Base-by-base conservation (phyloP, 805 yeast species). In the Schwanniomyces sp. region DNA sequence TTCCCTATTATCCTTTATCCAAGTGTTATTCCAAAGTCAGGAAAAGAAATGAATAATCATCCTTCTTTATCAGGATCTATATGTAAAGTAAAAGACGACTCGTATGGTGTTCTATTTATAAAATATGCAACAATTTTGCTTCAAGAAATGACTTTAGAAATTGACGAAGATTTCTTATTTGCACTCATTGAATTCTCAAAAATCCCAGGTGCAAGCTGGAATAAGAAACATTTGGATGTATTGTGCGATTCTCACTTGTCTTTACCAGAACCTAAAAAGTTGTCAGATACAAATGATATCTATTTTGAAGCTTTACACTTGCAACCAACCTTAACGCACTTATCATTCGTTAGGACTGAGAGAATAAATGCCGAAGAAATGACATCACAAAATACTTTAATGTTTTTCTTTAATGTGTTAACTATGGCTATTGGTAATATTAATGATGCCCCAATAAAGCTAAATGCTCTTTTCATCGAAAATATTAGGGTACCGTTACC, bases 391-490 rank as follows among this genome's bases (percentile, higher is more conserved):
- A 85, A 84, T 53, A 74, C 94, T 0, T 62, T 91, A 43, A 79
- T 85, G 79, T 86, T 88, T 63, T 82, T 90, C 52, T 75, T 89
- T 54, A 90, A 94, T 63, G 84, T 92, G 34, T 72, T 94, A 50
- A 91, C 97, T 0, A 91, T 92, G 97, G 96, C 99, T 0, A 81
- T 94, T 52, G 99, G 98, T 24, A 94, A 92, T 63, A 88, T 95
- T 50, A 92, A 92, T 62, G 97, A 94, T 66, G 99, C 99, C 0
- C 98, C 98, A 1, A 88, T 94, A 39, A 81, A 86, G 58, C 71
- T 94, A 62, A 90, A 92, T 59, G 91, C 98, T 0, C 74, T 95
- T 55, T 78, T 90, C 49, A 78, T 92, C 62, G 97, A 91, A 57
- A 94, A 94, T 62, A 83, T 91, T 10, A 78, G 97, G 50, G 95